Evolutionary conservation across 495 filamentous ascomycete genomes (phyloP), one percentile per base, ranked within the genome.

Genomic region (Trichoderma orchidacearum): DNA sequence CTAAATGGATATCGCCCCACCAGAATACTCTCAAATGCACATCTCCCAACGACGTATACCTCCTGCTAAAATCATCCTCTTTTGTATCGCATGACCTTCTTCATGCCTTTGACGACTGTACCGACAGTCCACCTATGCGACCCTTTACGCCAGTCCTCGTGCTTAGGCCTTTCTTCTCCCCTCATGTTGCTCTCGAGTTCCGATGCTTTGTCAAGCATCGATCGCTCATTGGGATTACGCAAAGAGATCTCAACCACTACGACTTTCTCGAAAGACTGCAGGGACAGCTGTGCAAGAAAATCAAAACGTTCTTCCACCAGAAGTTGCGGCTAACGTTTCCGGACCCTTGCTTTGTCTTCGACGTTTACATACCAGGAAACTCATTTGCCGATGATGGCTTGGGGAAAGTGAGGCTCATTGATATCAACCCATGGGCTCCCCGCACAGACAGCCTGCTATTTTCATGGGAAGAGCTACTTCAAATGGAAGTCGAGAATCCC

Each of bases 81-180:
- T 99, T 97, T 66, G 79, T 97, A 54, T 95, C 85, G 0, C 91
- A 96, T 63, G 93, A 99, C 64, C 73, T 99, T 3, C 89, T 95
- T 62, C 87, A 95, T 64, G 88, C 90, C 2, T 96, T 96, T 53
- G 87, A 93, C 59, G 90, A 84, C 58, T 91, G 85, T 59, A 66
- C 75, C 60, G n/a, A 61, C 23, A 56, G 54, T 3, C 21, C 38
- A 30, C 27, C 57, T 5, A 29, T 18, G 84, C 86, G 68, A 66
- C 79, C 62, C 72, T 77, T 75, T 66, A 61, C 58, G 5, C 73
- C 72, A 18, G 71, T 76, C 15, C 66, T 99, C 0, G 82, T 95
- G 21, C 82, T 99, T 1, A 83, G 94, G 21, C 85, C 93, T 73
- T 90, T 84, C 68, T 84, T 93, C 72, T 82, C 85, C 64, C 81